Conservation (phyloP, 2,329 filamentous ascomycete genomes). For the Salinomyces thailandicus region DNA sequence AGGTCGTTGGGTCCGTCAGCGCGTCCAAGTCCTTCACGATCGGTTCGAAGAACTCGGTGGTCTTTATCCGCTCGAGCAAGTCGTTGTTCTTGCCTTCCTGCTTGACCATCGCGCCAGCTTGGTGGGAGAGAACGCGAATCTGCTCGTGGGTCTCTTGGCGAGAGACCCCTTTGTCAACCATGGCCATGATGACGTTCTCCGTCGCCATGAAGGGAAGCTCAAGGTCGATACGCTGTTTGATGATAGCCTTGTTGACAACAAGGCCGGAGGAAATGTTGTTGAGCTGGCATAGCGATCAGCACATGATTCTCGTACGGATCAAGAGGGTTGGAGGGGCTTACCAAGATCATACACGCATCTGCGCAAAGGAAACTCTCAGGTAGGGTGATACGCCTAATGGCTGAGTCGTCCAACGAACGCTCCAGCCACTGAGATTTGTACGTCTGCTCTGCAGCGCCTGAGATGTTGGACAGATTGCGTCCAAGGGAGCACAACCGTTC, state of each 20-base stretch:
- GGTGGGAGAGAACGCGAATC: constrained; percentile 67
- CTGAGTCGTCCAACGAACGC: constrained; percentile 65
- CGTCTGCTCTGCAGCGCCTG: constrained; percentile 52
- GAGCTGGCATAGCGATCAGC: constrained; percentile 14
- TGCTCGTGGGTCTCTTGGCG: constrained; percentile 79
- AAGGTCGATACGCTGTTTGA: constrained; percentile 55
- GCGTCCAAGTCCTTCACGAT: constrained; percentile 27
- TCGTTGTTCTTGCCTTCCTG: constrained; percentile 67
- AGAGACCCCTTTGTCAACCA: constrained; percentile 58
- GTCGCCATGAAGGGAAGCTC: constrained; percentile 63
- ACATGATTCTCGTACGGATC: not conserved
- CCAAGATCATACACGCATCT: constrained; percentile 51
- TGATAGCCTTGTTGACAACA: constrained; percentile 67
- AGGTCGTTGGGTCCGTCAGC: constrained; percentile 28
- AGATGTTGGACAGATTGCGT: constrained; percentile 40
- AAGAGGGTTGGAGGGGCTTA: constrained; percentile 6
- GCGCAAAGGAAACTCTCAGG: constrained; percentile 40
- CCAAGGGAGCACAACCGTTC: constrained; percentile 52
- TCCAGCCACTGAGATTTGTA: constrained; percentile 68
- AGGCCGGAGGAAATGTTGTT: constrained; percentile 64
- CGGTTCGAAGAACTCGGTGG: constrained; percentile 58
- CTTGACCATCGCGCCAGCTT: constrained; percentile 63
- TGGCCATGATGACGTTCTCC: constrained; percentile 64
- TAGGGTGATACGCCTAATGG: constrained; percentile 49
- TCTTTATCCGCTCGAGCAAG: constrained; percentile 65